Conservation (phyloP, 805 yeast genomes). For the Saccharomycopsis sp. region DNA sequence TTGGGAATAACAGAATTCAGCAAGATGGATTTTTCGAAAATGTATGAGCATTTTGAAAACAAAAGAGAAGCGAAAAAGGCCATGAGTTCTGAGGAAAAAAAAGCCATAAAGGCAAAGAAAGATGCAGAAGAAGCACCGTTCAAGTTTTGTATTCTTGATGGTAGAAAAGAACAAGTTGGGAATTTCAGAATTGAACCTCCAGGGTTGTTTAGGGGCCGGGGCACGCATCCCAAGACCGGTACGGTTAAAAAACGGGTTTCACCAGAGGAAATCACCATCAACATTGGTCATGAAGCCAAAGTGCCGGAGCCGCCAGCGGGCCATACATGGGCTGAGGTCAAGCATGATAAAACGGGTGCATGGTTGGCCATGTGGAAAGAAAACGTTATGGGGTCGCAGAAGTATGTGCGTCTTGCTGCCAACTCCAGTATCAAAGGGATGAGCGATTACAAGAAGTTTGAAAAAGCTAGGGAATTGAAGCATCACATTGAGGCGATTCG, state of each 20-base stretch:
- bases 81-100: slow-evolving; percentile 66
- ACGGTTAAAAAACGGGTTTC: slow-evolving; percentile 74
- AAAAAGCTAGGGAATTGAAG: slow-evolving; percentile 82
- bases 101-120: slow-evolving; percentile 57
- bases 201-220: slow-evolving; percentile 91
- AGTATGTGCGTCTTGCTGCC: slow-evolving; percentile 87
- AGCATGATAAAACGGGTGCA: slow-evolving; percentile 81
- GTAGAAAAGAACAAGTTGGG: slow-evolving; percentile 86
- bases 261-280: slow-evolving; percentile 85
- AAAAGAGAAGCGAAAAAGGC: slow-evolving; percentile 65
- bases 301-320: slow-evolving; percentile 83
- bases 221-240: slow-evolving; percentile 95
- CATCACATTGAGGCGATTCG: slow-evolving; percentile 65
- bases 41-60: slow-evolving; percentile 61
- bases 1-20: slow-evolving; percentile 47
- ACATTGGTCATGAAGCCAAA: slow-evolving; percentile 61
- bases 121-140: slow-evolving; percentile 73
- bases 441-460: slow-evolving; percentile 85
- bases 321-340: slow-evolving; percentile 82
- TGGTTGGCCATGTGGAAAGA: slow-evolving; percentile 99
- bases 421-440: slow-evolving; percentile 86
- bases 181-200: slow-evolving; percentile 95
- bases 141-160: slow-evolving; percentile 73
- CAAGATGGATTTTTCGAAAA: slow-evolving; percentile 70
- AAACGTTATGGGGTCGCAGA: slow-evolving; percentile 72